phyloP scores from a whole-genome alignment of 768 basidiomycete species.

The Macrolepiota dolichaula region DNA sequence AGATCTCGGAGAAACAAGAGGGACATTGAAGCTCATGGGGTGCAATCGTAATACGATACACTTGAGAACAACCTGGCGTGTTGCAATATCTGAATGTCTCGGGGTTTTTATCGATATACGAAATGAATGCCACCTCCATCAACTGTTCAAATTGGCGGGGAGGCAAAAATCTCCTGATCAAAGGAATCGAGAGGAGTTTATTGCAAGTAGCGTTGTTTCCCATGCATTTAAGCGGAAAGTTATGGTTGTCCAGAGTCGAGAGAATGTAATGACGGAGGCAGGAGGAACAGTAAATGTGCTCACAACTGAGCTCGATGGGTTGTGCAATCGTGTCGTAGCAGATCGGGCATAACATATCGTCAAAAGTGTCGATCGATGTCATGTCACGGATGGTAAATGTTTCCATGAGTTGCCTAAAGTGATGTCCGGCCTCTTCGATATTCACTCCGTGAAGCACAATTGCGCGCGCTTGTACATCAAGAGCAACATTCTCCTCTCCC shows the following conservation, averaged over 20 bases:
- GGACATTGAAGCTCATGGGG: constrained; percentile 40
- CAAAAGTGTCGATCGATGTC: neutral
- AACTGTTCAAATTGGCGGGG: constrained; percentile 48
- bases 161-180: constrained; percentile 49
- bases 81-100: constrained; percentile 64
- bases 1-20: constrained; percentile 47
- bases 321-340: constrained; percentile 43
- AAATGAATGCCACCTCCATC: constrained; percentile 49
- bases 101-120: constrained; percentile 51
- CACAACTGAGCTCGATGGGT: constrained; percentile 42
- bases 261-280: constrained; percentile 47
- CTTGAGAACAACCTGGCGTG: constrained; percentile 68
- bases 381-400: constrained; percentile 6
- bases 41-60: constrained; percentile 42
- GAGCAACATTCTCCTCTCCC: constrained; percentile 51
- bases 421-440: constrained; percentile 51
- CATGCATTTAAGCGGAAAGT: constrained; percentile 63
- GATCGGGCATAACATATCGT: constrained; percentile 42
- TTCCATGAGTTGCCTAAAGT: constrained; percentile 39
- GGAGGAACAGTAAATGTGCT: constrained; percentile 45
- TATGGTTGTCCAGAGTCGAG: constrained; percentile 34
- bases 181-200: constrained; percentile 45
- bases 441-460: constrained; percentile 50
- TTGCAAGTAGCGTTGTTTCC: constrained; percentile 57
- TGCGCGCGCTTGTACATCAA: constrained; percentile 33